Base-by-base conservation (phyloP, 176 grass and related monocot genomes). In the Oryza meyeriana region DNA sequence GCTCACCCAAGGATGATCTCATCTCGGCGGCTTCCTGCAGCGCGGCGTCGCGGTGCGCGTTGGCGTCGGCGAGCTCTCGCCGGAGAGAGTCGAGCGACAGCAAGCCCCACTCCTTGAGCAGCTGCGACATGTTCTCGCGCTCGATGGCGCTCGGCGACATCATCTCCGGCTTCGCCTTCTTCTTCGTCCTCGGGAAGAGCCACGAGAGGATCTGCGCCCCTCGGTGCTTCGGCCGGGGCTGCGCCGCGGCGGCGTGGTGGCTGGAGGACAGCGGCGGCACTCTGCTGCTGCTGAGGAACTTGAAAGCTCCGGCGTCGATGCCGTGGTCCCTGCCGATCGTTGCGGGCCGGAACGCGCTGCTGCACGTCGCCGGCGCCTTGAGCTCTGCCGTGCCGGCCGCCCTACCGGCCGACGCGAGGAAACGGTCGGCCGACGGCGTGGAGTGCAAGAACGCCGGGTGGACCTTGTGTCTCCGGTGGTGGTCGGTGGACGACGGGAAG, bases 31-130 rank as follows among this genome's bases (percentile, higher is more conserved):
- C 90, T 36, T 98, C 92, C 13, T 80, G 79, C 44, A 95, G 72
- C 41, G 95, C 92, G 45, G 84, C 88, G 76, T 98, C 92, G 8
- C 90, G 91, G 52, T 83, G 84, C 13, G 82, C 79, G 64, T 89
- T 91, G 32, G 95, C 95, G 77, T 93, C 92, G 1, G 90, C 61
- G 74, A 98, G 65, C 83, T 95, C 95, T 26, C 84, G 93, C 86
- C 79, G 89, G 44, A 94, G 67, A 0, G 92, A 93, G 58, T 98
- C 92, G 2, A 93, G 84, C 1, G 95, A 98, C 22, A 98, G 85
- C 33, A 89, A 67, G 0, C 92, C 95, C 88, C 90, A 94, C 75
- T 98, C 92, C 32, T 91, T 98, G 67, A 98, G 86, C 13, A 93
- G 83, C 66, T 86, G 95, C 36, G 95, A 89, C 90, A 90, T 87